A percentile compares a stretch with the other conserved stretches of the same genome.
phyloP scores from a whole-genome alignment of 139 green algal genomes.

The Tetratostichococcus sp. region DNA sequence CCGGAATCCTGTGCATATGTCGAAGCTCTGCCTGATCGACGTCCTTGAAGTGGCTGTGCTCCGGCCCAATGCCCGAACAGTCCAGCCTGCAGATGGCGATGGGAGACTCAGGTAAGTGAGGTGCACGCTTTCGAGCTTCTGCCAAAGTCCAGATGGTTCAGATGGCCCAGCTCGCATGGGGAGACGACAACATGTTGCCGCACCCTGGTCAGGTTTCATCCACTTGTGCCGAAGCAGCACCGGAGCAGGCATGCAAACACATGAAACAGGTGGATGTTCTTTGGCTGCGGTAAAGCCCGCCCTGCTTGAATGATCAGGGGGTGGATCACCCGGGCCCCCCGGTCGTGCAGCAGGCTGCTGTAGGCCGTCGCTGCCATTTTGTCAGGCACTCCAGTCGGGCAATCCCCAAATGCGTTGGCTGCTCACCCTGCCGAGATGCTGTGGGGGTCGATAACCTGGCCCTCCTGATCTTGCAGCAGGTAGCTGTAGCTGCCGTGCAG shows the following conservation, averaged over 20 bases:
- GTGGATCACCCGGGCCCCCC: too few species aligned
- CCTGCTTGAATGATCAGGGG: too few species aligned
- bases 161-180: too few species aligned
- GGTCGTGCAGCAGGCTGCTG: too few species aligned
- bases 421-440: constrained; percentile 90
- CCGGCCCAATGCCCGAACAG: constrained; percentile 94
- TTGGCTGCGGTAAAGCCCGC: too few species aligned
- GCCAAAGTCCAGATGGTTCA: too few species aligned
- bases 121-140: constrained; percentile 89
- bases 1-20: constrained; percentile 90
- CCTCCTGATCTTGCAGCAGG: constrained; percentile 94
- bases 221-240: too few species aligned
- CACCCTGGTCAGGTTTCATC: too few species aligned
- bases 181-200: too few species aligned
- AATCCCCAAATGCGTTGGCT: neutral
- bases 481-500: constrained; percentile 94
- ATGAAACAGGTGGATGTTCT: too few species aligned
- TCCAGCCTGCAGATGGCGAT: constrained; percentile 64
- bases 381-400: too few species aligned
- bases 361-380: too few species aligned
- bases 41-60: constrained; percentile 98
- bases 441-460: constrained; percentile 98
- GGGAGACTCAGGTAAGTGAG: constrained; percentile 18
- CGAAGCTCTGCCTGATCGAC: constrained; percentile 83
- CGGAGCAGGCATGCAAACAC: neutral